Base-by-base conservation (phyloP, 2,329 filamentous ascomycete genomes). In the Alternaria tenuissima region DNA sequence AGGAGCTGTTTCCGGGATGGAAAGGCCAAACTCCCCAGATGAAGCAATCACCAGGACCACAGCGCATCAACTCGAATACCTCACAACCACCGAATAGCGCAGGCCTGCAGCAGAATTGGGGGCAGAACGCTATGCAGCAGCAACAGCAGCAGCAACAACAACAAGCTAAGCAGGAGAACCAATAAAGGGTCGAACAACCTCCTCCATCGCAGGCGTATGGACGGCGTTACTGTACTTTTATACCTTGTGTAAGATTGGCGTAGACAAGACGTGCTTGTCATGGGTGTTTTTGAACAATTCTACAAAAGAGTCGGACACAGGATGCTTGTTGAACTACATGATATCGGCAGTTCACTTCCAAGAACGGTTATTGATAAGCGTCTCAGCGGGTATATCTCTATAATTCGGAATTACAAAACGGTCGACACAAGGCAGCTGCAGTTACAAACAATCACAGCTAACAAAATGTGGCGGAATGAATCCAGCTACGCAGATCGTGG, bases 1-100 rank as follows among this genome's bases (percentile, higher is more conserved):
- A 78, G 59, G 73, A 76, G 30, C 71, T 84, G 12, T 84, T 82
- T 55, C 82, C 82, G 1, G 81, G 79, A 8, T 84, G 82, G 82
- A 80, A 78, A 57, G 78, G 78, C 20, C 74, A 74, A 36, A 57
- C 66, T 7, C 65, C 69, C 1, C 69, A 69, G 52, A 67, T 75
- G 63, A 78, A 78, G 59, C 67, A 75, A n/a, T 77, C 76, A 2
- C 76, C 75, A 8, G 71, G 70, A 9, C 75, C 76, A 7, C 75
- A 76, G 53, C 73, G 74, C 14, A 65, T 75, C 36, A 74, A 70
- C 59, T 75, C 75, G 18, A 72, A 64, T 6, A 64, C 68, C 20
- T 71, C 71, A 49, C 73, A 75, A 55, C 72, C 73, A 18, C 72
- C 72, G 4, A 73, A 72, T 48, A 76, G 74, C 44, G 74, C 74